Evolutionary conservation across 2,329 filamentous ascomycete species (phyloP), one percentile per base, ranked within the genome.

Genomic region (Trichoderma brevicompactum): DNA sequence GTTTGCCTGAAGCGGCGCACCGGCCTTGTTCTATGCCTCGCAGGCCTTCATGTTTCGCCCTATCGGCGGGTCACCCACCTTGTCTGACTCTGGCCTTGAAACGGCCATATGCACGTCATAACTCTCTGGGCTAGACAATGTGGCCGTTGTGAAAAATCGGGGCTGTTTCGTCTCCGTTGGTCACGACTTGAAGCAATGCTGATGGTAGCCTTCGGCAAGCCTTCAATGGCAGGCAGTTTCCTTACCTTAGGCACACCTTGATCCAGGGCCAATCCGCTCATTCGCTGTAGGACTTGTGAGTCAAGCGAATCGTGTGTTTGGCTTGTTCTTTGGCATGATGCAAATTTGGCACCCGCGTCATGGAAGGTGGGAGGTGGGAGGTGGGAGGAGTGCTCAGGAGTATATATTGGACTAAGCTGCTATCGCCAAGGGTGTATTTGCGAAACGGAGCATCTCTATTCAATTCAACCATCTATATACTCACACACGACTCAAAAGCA

Each of bases 181-280:
- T 12, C 15, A 13, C 10, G 32, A 32, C 17, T 3, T 23, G 41
- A 17, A 17, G 15, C 2, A 15, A 10, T 19, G 40, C 49, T 46
- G 49, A 44, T 54, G 55, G 60, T 8, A 54, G 60, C 60, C 59
- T 62, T 53, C 46, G 58, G 56, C 23, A 7, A 59, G 41, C 52
- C 48, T 50, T 15, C 12, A 40, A 56, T 34, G 12, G 56, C 19
- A 53, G 59, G 59, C 59, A 36, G 59, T 46, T 9, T 32, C 19
- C 48, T 28, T 49, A 10, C 17, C 32, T 36, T 2, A 63, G 60
- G 49, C 59, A 62, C 44, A 50, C 43, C 50, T 49, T 17, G 12
- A 63, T 10, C 32, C 41, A 46, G 32, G 60, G 49, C 55, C 2
- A 59, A 36, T 38, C 55, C 32, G 43, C 41, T 59, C 41, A 34